Percentiles rank a stretch among this genome's conserved stretches.
Conservation (phyloP, 129 eudicot genomes). For the Chrysanthemum makinoi region DNA sequence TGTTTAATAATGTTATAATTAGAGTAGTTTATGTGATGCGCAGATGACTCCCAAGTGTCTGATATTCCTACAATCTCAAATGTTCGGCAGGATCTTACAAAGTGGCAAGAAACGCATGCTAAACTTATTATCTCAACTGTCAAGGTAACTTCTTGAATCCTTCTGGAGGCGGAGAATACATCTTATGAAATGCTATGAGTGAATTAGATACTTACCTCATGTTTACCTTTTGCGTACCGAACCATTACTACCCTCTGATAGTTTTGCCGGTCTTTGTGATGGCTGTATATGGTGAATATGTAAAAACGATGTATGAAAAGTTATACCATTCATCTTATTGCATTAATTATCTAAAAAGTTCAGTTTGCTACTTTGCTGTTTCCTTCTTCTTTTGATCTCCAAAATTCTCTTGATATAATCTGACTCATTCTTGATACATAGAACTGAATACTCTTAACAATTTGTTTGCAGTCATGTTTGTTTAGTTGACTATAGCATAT, state of each 20-base stretch:
- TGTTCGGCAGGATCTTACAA: slow-evolving; percentile 89
- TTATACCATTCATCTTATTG: neutral
- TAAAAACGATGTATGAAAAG: neutral
- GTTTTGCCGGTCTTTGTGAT: slow-evolving; percentile 15
- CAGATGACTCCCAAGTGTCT: slow-evolving; percentile 88
- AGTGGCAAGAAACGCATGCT: slow-evolving; percentile 90
- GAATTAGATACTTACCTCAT: slow-evolving; percentile 12
- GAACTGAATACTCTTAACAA: neutral
- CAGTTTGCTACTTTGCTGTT: slow-evolving; percentile 1
- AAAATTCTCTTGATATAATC: neutral
- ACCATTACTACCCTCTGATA: neutral
- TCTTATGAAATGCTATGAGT: slow-evolving; percentile 5
- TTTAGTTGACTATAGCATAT: neutral
- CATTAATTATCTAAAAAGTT: neutral
- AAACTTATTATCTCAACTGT: slow-evolving; percentile 76
- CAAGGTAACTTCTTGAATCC: slow-evolving; percentile 50
- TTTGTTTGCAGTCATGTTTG: slow-evolving; percentile 5
- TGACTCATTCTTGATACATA: neutral
- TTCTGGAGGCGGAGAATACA: neutral
- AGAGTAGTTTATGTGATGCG: slow-evolving; percentile 31
- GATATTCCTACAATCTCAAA: slow-evolving; percentile 85
- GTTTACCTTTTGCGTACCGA: neutral
- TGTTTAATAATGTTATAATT: slow-evolving; percentile 21
- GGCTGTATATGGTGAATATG: neutral
- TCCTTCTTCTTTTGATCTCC: neutral